Base-by-base conservation (phyloP, 495 filamentous ascomycete species). In the Hyaloscypha hepaticicola region DNA sequence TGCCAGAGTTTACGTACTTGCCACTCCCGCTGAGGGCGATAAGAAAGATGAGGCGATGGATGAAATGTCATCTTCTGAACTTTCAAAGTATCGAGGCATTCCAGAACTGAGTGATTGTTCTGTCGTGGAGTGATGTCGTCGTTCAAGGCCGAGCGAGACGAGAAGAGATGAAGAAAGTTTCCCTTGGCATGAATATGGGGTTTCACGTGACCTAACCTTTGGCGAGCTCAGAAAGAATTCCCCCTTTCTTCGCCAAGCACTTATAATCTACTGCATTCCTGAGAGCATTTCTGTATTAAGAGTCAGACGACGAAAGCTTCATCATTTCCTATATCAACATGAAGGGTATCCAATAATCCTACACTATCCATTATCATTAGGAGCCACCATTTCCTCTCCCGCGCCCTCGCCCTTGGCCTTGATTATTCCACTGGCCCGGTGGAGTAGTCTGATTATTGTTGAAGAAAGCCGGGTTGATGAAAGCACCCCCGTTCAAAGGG, bases 381-480 rank as follows among this genome's bases (percentile, higher is more conserved):
- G 60, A 62, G 21, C 62, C 58, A 56, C 55, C 52, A 38, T 28
- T 31, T 9, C 60, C 53, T 50, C 55, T 29, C 29, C 63, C 58
- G 27, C 55, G 25, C 25, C 63, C 58, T 24, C 55, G 25, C 33
- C 75, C 74, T 57, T 81, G 77, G 22, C 60, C 69, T 61, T 81
- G 80, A 57, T 79, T 77, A 3, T 75, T 69, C 66, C 81, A 82
- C 66, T 79, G 76, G 21, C 75, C 63, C 49, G 72, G 67, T 52
- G 71, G 63, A 24, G 38, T 27, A 48, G 34, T 58, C 61, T 61
- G 66, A 19, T 74, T 73, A 38, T 70, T 72, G 65, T 77, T 78
- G 65, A 90, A 79, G 75, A 91, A 88, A 0, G 84, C 79, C 6
- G 88, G 88, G 60, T 88, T 90, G 66, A 91, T 80, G 58, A 87